These are phyloP conservation scores for Blastobotrys elegans DNA, from an alignment of 1,139 yeast species.

Conservation along the genomic window DNA sequence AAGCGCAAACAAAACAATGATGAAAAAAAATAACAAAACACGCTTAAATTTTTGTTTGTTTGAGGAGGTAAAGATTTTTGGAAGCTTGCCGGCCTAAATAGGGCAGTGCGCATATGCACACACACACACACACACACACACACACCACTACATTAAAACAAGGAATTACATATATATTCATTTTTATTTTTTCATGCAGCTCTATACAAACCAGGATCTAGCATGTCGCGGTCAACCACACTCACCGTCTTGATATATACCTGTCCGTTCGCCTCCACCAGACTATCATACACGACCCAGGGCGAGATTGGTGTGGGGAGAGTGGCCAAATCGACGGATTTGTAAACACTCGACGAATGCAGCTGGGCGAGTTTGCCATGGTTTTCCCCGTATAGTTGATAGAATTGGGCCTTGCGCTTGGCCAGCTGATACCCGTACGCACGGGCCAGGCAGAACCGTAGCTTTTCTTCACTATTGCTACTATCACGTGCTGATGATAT, in stretches of 20 bases:
- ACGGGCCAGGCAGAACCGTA: conserved; percentile 1
- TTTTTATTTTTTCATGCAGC: too few species aligned
- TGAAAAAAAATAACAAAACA: too few species aligned
- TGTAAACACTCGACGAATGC: conserved; percentile 2
- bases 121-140: too few species aligned
- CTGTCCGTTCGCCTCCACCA: background rate
- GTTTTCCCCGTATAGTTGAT: conserved; percentile 5
- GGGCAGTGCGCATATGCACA: too few species aligned
- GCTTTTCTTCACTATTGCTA: background rate
- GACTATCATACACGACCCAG: conserved; percentile 10
- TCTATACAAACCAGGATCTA: background rate
- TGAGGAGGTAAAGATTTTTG: too few species aligned
- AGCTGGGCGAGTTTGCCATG: conserved; percentile 1
- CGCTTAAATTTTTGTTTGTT: too few species aligned
- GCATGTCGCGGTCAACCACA: conserved; percentile 7
- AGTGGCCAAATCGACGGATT: background rate
- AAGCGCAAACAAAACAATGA: background rate
- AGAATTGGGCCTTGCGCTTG: conserved; percentile 4
- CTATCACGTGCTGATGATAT: background rate
- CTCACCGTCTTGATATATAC: conserved; percentile 9
- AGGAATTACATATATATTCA: background rate
- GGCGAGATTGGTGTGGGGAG: conserved; percentile 1
- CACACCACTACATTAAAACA: background rate
- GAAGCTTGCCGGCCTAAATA: too few species aligned
- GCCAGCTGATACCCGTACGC: conserved; percentile 10